phyloP scores from a whole-genome alignment of 176 grass and related monocot genomes.

The Zea mays region Zm-B73-REFERENCE-NAM-5.0 NC_050097.1:201443501-201444000 shows the following conservation, averaged over 20 bases:
- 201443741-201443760: no score
- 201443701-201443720: neutral
- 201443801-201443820: neutral
- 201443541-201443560: no score
- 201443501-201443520: neutral
- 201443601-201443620: neutral
- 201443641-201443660: neutral
- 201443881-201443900: neutral
- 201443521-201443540: neutral
- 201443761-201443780: no score
- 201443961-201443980: neutral
- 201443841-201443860: neutral
- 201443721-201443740: neutral
- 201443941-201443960: slow-evolving; percentile 8
- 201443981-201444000: no score
- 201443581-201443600: slow-evolving; percentile 14
- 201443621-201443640: neutral
- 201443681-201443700: slow-evolving; percentile 10
- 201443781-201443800: no score
- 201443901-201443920: neutral
- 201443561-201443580: neutral
- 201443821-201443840: neutral
- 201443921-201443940: neutral
- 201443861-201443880: neutral
- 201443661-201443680: slow-evolving; percentile 23